A percentile compares a stretch with the other conserved stretches of the same genome.
phyloP scores from a whole-genome alignment of 2,329 filamentous ascomycete genomes.

The Grosmannia clavigera region DNA sequence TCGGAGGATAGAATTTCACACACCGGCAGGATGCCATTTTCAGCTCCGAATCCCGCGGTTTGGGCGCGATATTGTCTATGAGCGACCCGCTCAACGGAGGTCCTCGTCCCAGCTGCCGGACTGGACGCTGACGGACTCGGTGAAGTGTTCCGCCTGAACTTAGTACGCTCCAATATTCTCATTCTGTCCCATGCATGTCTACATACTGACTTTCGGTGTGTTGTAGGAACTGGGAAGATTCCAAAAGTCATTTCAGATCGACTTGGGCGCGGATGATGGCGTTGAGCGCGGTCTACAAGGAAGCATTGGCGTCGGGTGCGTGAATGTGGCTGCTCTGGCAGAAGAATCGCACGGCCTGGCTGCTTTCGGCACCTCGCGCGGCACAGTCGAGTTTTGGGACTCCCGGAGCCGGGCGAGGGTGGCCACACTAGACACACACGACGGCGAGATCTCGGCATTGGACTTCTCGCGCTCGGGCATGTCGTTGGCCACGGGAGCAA shows the following conservation, averaged over 20 bases:
- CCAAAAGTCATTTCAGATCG: slow-evolving; percentile 86
- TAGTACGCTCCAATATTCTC: slow-evolving; percentile 23
- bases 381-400: slow-evolving; percentile 98
- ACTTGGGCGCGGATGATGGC: slow-evolving; percentile 75
- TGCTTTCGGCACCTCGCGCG: slow-evolving; percentile 85
- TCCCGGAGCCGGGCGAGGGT: slow-evolving; percentile 70
- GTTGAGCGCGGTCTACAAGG: slow-evolving; percentile 68
- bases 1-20: slow-evolving; percentile 86
- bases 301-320: slow-evolving; percentile 70
- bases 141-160: slow-evolving; percentile 84
- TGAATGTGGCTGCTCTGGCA: slow-evolving; percentile 79
- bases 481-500: slow-evolving; percentile 77
- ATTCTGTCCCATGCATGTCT: neutral
- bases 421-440: slow-evolving; percentile 57
- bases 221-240: slow-evolving; percentile 66
- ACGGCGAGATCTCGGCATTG: slow-evolving; percentile 71
- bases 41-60: slow-evolving; percentile 83
- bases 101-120: slow-evolving; percentile 76
- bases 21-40: slow-evolving; percentile 76
- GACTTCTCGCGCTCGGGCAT: slow-evolving; percentile 78
- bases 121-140: slow-evolving; percentile 75
- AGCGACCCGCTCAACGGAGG: slow-evolving; percentile 70
- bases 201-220: neutral
- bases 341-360: slow-evolving; percentile 81
- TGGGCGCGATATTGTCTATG: slow-evolving; percentile 79